Percentiles rank a stretch among this genome's conserved stretches.
Conservation (phyloP, 768 basidiomycete genomes). For the Hypholoma sublateritium region DNA sequence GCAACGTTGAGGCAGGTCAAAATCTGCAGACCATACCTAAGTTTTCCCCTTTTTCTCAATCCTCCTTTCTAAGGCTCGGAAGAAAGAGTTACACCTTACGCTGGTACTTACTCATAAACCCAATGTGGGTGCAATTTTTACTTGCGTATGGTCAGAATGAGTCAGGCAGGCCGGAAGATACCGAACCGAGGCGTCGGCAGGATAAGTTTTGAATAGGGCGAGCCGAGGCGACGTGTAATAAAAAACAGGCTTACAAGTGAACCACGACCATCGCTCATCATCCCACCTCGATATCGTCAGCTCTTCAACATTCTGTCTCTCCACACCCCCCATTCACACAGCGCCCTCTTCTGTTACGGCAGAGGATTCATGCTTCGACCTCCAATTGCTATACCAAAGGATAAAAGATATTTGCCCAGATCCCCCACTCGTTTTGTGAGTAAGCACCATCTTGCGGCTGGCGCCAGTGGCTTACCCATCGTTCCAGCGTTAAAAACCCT, state of each 20-base stretch:
- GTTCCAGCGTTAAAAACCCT: constrained; percentile 54
- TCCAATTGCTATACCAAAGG: constrained; percentile 71
- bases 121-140: too few species aligned
- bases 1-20: background rate
- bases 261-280: constrained; percentile 25
- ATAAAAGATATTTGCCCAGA: constrained; percentile 56
- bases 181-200: background rate
- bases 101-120: too few species aligned
- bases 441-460: constrained; percentile 1
- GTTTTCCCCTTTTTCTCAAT: too few species aligned
- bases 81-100: too few species aligned
- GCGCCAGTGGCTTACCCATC: background rate
- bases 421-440: constrained; percentile 55
- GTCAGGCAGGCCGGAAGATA: background rate
- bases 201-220: constrained; percentile 21
- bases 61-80: too few species aligned
- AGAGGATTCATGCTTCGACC: constrained; percentile 95
- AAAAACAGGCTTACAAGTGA: constrained; percentile 23
- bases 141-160: too few species aligned
- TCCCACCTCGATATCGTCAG: constrained; percentile 20
- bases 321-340: constrained; percentile 38
- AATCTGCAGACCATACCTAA: background rate
- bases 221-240: constrained; percentile 24
- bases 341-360: constrained; percentile 62
- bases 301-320: constrained; percentile 67